phyloP scores from a whole-genome alignment of 139 green algal species.

The Coelastrella sp. region DNA sequence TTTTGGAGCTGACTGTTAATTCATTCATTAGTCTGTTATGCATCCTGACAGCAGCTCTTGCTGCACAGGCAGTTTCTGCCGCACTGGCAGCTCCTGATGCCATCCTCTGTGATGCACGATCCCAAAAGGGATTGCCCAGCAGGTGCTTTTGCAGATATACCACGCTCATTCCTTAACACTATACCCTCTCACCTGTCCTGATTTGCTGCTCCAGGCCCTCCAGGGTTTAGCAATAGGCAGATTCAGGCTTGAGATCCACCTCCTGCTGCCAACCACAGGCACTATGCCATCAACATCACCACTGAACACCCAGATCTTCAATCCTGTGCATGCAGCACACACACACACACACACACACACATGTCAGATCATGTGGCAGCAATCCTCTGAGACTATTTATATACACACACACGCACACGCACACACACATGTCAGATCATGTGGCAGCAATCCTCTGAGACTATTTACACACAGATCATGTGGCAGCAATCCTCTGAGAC shows the following conservation, averaged over 20 bases:
- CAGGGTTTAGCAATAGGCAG: slow-evolving; percentile 54
- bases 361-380: background rate
- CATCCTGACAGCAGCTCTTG: no score
- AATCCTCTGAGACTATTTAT: background rate
- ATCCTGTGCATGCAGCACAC: background rate
- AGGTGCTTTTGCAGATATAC: background rate
- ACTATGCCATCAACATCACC: slow-evolving; percentile 86
- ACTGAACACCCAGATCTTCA: slow-evolving; percentile 76
- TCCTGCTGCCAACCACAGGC: slow-evolving; percentile 68
- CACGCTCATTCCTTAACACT: background rate
- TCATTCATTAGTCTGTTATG: no score
- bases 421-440: background rate
- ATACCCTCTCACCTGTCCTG: slow-evolving; percentile 51
- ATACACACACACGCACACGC: no score
- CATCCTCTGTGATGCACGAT: background rate
- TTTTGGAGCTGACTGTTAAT: no score
- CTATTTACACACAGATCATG: background rate
- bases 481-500: background rate
- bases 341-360: no score
- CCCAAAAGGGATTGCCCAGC: no score
- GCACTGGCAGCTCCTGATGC: no score
- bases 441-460: background rate
- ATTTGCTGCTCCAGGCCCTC: slow-evolving; percentile 53
- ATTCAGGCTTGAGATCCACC: slow-evolving; percentile 65
- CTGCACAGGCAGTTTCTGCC: no score